Conservation (phyloP, 345 rosid genomes). For the Aquilaria malaccensis region DNA sequence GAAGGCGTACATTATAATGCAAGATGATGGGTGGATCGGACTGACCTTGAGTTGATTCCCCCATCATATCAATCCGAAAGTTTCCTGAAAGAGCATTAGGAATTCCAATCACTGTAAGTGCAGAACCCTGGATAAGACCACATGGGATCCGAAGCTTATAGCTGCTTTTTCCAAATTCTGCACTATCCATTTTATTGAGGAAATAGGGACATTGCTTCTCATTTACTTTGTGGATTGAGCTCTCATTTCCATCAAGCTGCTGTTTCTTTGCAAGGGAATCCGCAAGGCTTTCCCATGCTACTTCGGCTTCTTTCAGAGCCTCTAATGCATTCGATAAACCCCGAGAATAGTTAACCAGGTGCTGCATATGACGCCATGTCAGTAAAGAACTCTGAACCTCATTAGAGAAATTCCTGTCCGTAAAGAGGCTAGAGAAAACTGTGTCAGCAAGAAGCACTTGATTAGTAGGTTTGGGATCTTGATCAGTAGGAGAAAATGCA, state of each 20-base stretch:
- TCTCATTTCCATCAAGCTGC: constrained; percentile 38
- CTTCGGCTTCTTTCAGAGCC: constrained; percentile 83
- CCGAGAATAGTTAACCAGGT: constrained; percentile 54
- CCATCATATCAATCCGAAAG: constrained; percentile 76
- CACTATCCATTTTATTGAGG: constrained; percentile 68
- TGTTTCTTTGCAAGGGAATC: constrained; percentile 55
- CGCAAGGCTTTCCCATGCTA: constrained; percentile 76
- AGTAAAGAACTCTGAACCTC: constrained; percentile 54
- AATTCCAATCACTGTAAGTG: constrained; percentile 81
- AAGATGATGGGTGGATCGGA: constrained; percentile 88
- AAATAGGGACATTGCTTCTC: constrained; percentile 87
- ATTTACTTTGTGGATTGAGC: constrained; percentile 29
- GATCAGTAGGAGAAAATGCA: constrained; percentile 37
- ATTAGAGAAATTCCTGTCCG: constrained; percentile 49
- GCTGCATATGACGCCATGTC: constrained; percentile 64
- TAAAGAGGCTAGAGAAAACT: constrained; percentile 44
- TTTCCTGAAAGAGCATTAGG: constrained; percentile 82
- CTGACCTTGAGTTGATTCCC: constrained; percentile 89
- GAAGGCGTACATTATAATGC: constrained; percentile 94
- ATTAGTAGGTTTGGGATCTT: constrained; percentile 42
- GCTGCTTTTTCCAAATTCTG: constrained; percentile 37
- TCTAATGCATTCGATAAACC: constrained; percentile 61
- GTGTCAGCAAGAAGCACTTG: constrained; percentile 45
- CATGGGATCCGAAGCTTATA: constrained; percentile 66
- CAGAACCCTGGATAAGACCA: constrained; percentile 92